Evolutionary conservation across 257 asterid genomes (phyloP), one percentile per base, ranked within the genome.

Genomic region (Orobanche coerulescens): DNA sequence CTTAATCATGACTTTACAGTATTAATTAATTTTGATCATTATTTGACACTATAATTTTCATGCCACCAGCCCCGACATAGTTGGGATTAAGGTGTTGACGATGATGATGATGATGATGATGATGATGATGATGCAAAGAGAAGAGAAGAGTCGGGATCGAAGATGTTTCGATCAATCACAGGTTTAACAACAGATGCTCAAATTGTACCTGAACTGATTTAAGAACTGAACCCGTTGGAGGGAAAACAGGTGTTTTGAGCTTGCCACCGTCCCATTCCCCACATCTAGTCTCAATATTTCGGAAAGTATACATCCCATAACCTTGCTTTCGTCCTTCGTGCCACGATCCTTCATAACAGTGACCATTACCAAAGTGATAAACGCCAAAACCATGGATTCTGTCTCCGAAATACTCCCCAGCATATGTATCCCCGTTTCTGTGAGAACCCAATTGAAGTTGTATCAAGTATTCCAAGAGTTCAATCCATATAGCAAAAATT

Each of bases 271-370:
- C 88, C 97, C 97, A 90, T 73, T 84, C 94, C 0, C 97, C 97
- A 22, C 85, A 86, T 73, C 69, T 81, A 4, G 55, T 67, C 51
- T 72, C 84, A 46, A 92, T 85, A 47, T 62, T 82, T 64, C 90
- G 76, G 50, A 90, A 86, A 1, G 82, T 82, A 59, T 90, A 90
- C 83, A 72, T 68, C 51, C 95, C 97, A 44, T 78, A 86, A 3
- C 97, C 95, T 77, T 86, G 97, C 70, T 84, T 84, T 2, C 86
- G 87, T 11, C 95, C 94, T 65, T 90, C 97, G n/a, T 90, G 96
- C 97, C 97, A 90, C 1, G 97, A 87, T 6, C 97, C 97, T 75
- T 90, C 95, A 12, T 87, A 90, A 63, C 88, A 75, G 42, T 90
- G 96, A 34, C 97, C 94, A 23, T 87, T 87, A 44, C 83, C 93